Base-by-base conservation (phyloP, 495 filamentous ascomycete species). In the Darksidea phi region DNA sequence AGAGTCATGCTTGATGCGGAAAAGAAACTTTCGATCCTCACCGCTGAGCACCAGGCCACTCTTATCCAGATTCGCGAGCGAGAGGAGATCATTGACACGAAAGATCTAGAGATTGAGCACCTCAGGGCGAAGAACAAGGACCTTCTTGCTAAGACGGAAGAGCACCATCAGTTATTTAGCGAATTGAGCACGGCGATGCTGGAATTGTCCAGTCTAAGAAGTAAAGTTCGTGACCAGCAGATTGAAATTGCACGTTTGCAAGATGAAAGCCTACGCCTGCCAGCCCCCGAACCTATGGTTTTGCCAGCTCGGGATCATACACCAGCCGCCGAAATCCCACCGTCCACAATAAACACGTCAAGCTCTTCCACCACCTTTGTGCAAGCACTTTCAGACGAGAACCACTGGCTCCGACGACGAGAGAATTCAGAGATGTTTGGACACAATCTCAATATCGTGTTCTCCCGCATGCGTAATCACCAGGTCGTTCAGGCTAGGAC, bases 91-190 rank as follows among this genome's bases (percentile, higher is more conserved):
- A 76, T 90, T 18, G 86, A 88, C 64, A 89, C 89, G 32, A 80
- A 90, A 10, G 82, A 84, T 2, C 88, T 96, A 60, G 95, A 95
- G 72, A 93, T 96, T 68, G 94, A 97, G 73, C 88, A 90, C 5
- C 86, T 97, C 45, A 92, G 96, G 70, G 80, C 81, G 21, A 91
- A 95, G 64, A 83, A 89, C 12, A 82, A 87, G 32, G 87, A 89
- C 67, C 86, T 87, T 70, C 76, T 80, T 21, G 78, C 81, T 24
- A 75, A 77, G 21, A 87, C 91, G 54, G 78, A 77, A 25, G 85
- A 87, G 32, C 78, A 90, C 1, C 86, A 90, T 17, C 48, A 21
- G 12, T 32, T 57, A 6, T 15, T 54, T n/a, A 37, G 23, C 10
- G 55, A 56, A 45, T 49, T 60, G 20, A 43, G 32, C 11, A 18